Base-by-base conservation (phyloP, 2,329 filamentous ascomycete genomes). In the Alternaria novae-zelandiae region DNA sequence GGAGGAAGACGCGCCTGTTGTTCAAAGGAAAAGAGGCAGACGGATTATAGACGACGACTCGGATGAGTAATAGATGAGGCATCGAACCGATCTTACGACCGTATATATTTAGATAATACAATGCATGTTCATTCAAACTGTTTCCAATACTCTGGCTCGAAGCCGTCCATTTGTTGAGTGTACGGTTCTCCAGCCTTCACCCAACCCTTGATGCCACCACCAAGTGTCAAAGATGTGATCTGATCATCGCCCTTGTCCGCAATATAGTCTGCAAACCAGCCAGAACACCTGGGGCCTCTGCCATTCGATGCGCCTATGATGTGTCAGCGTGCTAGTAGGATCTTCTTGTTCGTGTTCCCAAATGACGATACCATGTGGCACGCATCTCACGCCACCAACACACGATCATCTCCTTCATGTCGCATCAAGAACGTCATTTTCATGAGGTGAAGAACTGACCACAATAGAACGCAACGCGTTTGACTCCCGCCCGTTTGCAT, bases 391-490 rank as follows among this genome's bases (percentile, higher is more conserved):
- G 56, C 68, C 67, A 73, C 56, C 6, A 21, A 26, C 57, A 64
- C 64, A 50, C 65, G 63, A 70, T 32, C 41, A 55, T 30, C 12
- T 15, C 47, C 43, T 20, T 15, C 20, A 25, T 17, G 23, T n/a
- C 28, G n/a, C 26, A 21, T 50, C 45, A 21, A 32, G 49, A n/a
- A 32, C 25, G 25, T 6, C 44, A 36, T 28, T 20, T 41, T 20
- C 20, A 26, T 41, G 10, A 21, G 15, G 30, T 21, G n/a, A 58
- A 17, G 20, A n/a, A 78, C 70, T 71, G 74, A 74, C 81, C 81
- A 68, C 83, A 84, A 25, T 83, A 83, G 67, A 84, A 84, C 6
- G 83, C 82, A 2, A 84, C 82, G 70, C 79, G 78, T 59, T 80
- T 81, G 15, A 84, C 77, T 41, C 82, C 82, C 8, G 81, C 79